These are phyloP conservation scores for Xylaria sp. DNA, from an alignment of 2,329 filamentous ascomycete genomes.

Conservation along the genomic window DNA sequence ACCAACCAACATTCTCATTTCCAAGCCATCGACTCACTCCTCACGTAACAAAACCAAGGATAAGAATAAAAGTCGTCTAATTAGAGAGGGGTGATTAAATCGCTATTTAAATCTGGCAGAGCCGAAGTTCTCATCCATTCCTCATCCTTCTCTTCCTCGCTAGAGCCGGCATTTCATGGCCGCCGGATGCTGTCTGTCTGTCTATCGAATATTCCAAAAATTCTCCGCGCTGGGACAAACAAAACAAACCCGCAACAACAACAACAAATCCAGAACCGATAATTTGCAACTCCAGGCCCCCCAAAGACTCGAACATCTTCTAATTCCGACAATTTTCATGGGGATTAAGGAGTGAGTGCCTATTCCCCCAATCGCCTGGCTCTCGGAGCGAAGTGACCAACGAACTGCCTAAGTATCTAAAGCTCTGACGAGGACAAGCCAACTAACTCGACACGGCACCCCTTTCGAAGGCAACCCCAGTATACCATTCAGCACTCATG, in stretches of 20 bases:
- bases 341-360: too few species aligned
- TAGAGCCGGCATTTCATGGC: background rate
- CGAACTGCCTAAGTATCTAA: background rate
- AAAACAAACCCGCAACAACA: too few species aligned
- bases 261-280: too few species aligned
- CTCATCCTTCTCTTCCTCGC: background rate
- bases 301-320: too few species aligned
- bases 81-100: constrained; percentile 11
- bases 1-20: too few species aligned
- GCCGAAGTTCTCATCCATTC: background rate
- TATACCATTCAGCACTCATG: background rate
- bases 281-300: too few species aligned
- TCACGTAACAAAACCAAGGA: background rate
- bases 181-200: constrained; percentile 2
- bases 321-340: too few species aligned
- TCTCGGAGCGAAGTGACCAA: background rate
- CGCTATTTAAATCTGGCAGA: constrained; percentile 1
- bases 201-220: constrained; percentile 11
- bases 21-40: background rate
- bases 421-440: background rate
- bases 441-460: background rate
- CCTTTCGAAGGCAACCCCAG: background rate
- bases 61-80: background rate
- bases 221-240: background rate
- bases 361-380: too few species aligned